Evolutionary conservation across 768 basidiomycete species (phyloP).

Genomic region (Amylocystis lapponica): DNA sequence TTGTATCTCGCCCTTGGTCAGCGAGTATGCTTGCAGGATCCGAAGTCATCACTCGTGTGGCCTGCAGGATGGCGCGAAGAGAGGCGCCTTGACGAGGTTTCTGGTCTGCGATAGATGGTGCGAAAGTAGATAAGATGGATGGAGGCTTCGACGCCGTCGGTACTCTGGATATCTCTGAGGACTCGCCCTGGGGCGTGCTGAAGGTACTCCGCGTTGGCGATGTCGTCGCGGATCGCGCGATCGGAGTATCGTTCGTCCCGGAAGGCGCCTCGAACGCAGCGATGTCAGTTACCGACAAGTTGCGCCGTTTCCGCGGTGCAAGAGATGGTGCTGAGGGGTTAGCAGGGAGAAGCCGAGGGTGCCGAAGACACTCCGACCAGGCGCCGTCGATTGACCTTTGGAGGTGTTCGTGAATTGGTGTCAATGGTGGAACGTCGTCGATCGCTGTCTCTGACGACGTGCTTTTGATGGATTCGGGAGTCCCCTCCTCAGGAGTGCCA

Average conservation of each 20-base stretch:
- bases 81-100: slow-evolving; percentile 53
- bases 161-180: slow-evolving; percentile 5
- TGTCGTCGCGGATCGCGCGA: slow-evolving; percentile 5
- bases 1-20: slow-evolving; percentile 62
- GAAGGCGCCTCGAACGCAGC: slow-evolving; percentile 1
- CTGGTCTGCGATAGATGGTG: slow-evolving; percentile 13
- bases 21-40: slow-evolving; percentile 70
- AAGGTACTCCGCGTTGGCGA: slow-evolving; percentile 9
- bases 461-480: slow-evolving; percentile 5
- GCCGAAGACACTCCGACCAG: slow-evolving; percentile 63
- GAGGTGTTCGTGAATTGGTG: slow-evolving; percentile 9
- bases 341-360: slow-evolving; percentile 65
- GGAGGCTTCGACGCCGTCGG: slow-evolving; percentile 13
- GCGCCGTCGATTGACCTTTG: slow-evolving; percentile 15
- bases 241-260: background rate
- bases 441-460: background rate
- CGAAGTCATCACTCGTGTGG: slow-evolving; percentile 82
- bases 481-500: background rate
- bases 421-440: slow-evolving; percentile 7
- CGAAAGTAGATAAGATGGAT: background rate
- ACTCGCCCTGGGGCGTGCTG: slow-evolving; percentile 4
- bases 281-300: slow-evolving; percentile 17
- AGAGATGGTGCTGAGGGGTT: slow-evolving; percentile 37
- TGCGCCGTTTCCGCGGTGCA: slow-evolving; percentile 15
- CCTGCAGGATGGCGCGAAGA: slow-evolving; percentile 71